These are phyloP conservation scores for Rhizopogon rudus DNA, from an alignment of 768 basidiomycete species.

Conservation along the genomic window DNA sequence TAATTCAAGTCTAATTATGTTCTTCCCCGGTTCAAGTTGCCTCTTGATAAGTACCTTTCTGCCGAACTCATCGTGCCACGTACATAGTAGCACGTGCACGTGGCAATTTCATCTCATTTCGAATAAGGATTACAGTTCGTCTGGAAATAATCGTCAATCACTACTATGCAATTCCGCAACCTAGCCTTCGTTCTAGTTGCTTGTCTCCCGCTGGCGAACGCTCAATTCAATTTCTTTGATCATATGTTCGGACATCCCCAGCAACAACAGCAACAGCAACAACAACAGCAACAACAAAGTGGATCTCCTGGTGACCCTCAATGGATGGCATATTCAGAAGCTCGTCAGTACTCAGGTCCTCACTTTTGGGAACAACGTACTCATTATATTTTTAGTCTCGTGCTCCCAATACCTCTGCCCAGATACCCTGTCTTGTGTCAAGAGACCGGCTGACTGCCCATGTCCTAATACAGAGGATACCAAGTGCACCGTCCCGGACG, in stretches of 20 bases:
- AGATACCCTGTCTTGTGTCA: constrained; percentile 62
- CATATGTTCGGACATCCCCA: constrained; percentile 64
- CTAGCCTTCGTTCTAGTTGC: constrained; percentile 10
- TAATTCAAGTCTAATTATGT: too few species aligned
- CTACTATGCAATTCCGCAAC: constrained; percentile 11
- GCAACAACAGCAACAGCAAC: constrained; percentile 54
- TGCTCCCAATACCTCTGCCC: constrained; percentile 78
- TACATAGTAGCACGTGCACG: neutral
- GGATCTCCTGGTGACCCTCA: constrained; percentile 41
- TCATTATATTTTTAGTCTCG: constrained; percentile 41
- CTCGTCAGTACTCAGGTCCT: constrained; percentile 38
- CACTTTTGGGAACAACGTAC: neutral
- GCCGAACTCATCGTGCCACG: too few species aligned
- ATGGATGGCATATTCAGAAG: constrained; percentile 62
- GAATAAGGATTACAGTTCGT: neutral
- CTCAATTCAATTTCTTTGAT: constrained; percentile 80
- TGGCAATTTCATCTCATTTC: neutral
- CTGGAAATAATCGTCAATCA: neutral
- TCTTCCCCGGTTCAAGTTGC: too few species aligned
- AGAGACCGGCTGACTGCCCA: constrained; percentile 55
- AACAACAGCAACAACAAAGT: constrained; percentile 25
- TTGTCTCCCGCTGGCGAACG: constrained; percentile 32
- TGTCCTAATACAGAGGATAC: constrained; percentile 75
- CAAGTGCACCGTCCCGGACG: constrained; percentile 71
- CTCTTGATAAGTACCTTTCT: too few species aligned